Base-by-base conservation (phyloP, 192 early-diverging fungal genomes). In the Podila epigama region DNA sequence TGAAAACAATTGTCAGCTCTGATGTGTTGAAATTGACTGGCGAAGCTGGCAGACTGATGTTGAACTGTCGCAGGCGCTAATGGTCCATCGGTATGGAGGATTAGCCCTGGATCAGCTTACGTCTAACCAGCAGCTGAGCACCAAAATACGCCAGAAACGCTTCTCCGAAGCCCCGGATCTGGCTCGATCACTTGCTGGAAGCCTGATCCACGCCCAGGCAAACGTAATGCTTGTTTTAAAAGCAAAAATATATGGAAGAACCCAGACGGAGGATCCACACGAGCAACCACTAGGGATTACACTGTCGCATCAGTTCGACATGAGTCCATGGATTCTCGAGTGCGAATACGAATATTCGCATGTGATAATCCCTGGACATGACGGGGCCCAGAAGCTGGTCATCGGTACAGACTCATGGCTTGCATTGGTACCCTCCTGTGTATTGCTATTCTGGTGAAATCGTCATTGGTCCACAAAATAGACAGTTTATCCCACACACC, bases 101-200 rank as follows among this genome's bases (percentile, higher is more conserved):
- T 51, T 51, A 5, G 50, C 28, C 50, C 50, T 51, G 20, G 50
- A 51, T 51, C 50, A 10, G 20, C 11, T 51, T 2, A 51, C 20
- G 50, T 25, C 50, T 51, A 27, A 51, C 50, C 22, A 22, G 28
- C 50, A 51, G 50, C 50, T 51, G 28, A 27, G 15, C 50, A 51
- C 11, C 50, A 51, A 51, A 51, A 10, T 48, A 51, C 28, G 50
- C 20, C 50, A 51, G 50, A 51, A 51, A 51, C 50, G 50, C 15
- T n/a, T n/a, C n/a, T n/a, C n/a, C n/a, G n/a, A n/a, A n/a, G n/a
- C n/a, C n/a, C n/a, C n/a, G n/a, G n/a, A n/a, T n/a, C n/a, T n/a
- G n/a, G n/a, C n/a, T n/a, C n/a, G n/a, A n/a, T n/a, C n/a, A 50
- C 75, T 32, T 78, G 83, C 35, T 69, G 55, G 15, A 27, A 10